A percentile compares a stretch with the other conserved stretches of the same genome.
These are phyloP conservation scores for Acanthochlamys bracteata DNA, from an alignment of 106 monocot genomes.

Conservation along the genomic window DNA sequence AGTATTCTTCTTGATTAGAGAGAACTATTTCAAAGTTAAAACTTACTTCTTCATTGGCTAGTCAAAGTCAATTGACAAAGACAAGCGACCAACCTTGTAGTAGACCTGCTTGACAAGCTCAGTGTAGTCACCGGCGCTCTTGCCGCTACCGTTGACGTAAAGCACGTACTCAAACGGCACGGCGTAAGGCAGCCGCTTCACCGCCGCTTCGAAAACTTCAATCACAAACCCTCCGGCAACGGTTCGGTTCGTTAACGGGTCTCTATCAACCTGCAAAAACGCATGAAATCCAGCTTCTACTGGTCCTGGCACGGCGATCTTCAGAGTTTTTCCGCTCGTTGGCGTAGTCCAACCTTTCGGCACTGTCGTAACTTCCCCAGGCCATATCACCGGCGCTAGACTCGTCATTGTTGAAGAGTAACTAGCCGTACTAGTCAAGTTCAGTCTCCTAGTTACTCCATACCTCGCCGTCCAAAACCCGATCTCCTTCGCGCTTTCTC, in stretches of 20 bases:
- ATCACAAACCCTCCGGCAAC: background rate
- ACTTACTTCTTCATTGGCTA: too few relatives aligned
- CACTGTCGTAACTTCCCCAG: slow-evolving; percentile 30
- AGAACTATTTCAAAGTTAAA: too few relatives aligned
- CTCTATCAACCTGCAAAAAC: slow-evolving; percentile 22
- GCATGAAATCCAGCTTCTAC: slow-evolving; percentile 33
- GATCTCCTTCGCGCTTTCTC: slow-evolving; percentile 12
- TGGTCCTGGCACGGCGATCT: slow-evolving; percentile 38
- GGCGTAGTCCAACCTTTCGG: slow-evolving; percentile 48
- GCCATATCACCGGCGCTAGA: slow-evolving; percentile 50
- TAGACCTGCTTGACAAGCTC: slow-evolving; percentile 9
- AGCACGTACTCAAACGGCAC: background rate
- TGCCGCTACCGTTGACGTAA: background rate
- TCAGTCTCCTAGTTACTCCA: slow-evolving; percentile 23
- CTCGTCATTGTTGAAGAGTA: slow-evolving; percentile 6
- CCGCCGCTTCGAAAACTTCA: slow-evolving; percentile 15
- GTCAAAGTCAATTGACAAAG: too few relatives aligned
- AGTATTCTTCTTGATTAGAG: too few relatives aligned
- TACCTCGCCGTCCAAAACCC: slow-evolving; percentile 39
- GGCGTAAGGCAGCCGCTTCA: slow-evolving; percentile 3
- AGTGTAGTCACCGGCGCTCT: background rate
- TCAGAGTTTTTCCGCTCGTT: slow-evolving; percentile 20
- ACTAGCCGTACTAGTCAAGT: background rate
- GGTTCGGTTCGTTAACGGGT: background rate
- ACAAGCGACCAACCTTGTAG: slow-evolving; percentile 11